These are phyloP conservation scores for Breviolum minutum DNA, from an alignment of 73 alveolate genomes.

Conservation along the genomic window DNA sequence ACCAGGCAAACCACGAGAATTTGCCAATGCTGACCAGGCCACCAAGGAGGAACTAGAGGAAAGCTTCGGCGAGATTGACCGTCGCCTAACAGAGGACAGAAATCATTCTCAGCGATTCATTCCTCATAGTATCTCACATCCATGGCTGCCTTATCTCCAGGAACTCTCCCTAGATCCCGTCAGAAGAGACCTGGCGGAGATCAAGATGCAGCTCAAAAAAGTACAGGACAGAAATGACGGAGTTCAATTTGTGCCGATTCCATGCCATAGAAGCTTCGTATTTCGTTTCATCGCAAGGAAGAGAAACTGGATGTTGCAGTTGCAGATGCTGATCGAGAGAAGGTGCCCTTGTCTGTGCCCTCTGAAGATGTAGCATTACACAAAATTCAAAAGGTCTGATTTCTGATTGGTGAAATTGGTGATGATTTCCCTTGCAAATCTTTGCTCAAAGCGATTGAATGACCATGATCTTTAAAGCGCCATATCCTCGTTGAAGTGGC, in stretches of 20 bases:
- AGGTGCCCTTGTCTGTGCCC: slow-evolving; percentile 22
- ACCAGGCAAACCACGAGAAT: not conserved
- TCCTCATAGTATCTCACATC: not conserved
- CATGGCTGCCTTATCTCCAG: not conserved
- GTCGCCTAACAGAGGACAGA: slow-evolving; percentile 51
- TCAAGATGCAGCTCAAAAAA: not conserved
- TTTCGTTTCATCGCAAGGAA: not conserved
- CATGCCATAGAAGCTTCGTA: no score
- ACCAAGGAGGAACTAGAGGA: slow-evolving; percentile 44
- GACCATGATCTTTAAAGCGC: not conserved
- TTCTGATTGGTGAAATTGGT: no score
- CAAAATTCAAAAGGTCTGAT: not conserved
- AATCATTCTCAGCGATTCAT: not conserved
- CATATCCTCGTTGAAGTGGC: not conserved
- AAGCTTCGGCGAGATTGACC: slow-evolving; percentile 18
- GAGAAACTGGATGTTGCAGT: slow-evolving; percentile 50
- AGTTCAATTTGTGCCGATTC: no score
- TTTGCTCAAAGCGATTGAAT: not conserved
- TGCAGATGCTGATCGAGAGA: slow-evolving; percentile 64
- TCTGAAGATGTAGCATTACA: not conserved
- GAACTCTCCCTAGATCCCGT: slow-evolving; percentile 65
- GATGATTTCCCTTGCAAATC: not conserved
- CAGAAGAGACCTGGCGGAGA: slow-evolving; percentile 24
- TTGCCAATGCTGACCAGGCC: slow-evolving; percentile 9
- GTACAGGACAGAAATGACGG: not conserved